Evolutionary conservation across 1,284 basidiomycete genomes (phyloP), one percentile per base, ranked within the genome.

Genomic region (Puccinia coronata): DNA sequence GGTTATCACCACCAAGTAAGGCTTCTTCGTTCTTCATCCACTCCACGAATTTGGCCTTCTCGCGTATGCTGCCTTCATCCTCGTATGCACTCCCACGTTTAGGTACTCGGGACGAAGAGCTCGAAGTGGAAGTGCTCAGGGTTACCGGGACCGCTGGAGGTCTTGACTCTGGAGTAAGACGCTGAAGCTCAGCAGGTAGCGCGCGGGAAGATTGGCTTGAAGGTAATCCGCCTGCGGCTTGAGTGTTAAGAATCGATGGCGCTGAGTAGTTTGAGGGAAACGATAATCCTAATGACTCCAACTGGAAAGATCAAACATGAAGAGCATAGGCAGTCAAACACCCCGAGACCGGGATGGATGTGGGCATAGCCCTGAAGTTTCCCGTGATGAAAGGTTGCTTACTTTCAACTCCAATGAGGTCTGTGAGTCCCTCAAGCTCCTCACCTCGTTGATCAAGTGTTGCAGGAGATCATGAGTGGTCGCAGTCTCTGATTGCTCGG

Each of bases 1-100:
- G 36, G 43, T 67, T 41, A 8, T 67, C 63, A n/a, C 20, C 39
- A 43, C 63, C 63, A 61, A 71, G 31, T 12, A 71, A 36, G n/a
- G 73, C 73, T 12, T 25, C 43, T 49, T 78, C 61, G 25, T n/a
- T 51, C 43, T 53, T 78, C 61, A 78, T 65, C 61, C 61, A 78
- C 41, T 67, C 75, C 49, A 55, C 61, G 20, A 78, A 67, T 49
- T 39, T 43, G 4, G 59, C 55, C 63, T 78, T 65, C 23, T 67
- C 61, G 16, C 59, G 36, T 28, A 76, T 14, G 36, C 71, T 73
- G 55, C 71, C 71, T 36, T 73, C 71, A 57, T 73, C 71, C 34
- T 73, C 71, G 57, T 53, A 73, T 55, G 49, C 49, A n/a, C 71
- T 55, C 6, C 47, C 71, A 31, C 49, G 71, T 31, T 41, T 73